A percentile compares a stretch with the other conserved stretches of the same genome.
Conservation (phyloP, 352 stramenopile genomes). For the Globisporangium recalcitrans region DNA sequence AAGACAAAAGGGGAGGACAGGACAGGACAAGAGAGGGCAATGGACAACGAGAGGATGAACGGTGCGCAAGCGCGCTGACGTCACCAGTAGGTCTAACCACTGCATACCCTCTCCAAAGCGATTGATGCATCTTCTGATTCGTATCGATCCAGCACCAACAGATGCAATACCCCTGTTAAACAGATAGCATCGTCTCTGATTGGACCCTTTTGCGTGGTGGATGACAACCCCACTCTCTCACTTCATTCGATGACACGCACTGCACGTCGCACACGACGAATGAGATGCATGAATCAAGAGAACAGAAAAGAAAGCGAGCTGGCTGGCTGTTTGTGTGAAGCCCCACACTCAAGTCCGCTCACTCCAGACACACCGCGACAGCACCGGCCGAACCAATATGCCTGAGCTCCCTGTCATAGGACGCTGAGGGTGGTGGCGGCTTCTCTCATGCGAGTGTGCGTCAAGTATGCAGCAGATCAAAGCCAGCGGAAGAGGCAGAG, state of each 20-base stretch:
- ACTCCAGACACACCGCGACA: not conserved
- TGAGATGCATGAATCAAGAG: not conserved
- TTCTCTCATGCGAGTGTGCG: not conserved
- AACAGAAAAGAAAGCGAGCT: no score
- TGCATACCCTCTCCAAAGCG: not conserved
- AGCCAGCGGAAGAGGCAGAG: no score
- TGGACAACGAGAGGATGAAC: constrained; percentile 3
- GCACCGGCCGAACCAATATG: not conserved
- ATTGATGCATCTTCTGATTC: not conserved
- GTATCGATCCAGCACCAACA: not conserved
- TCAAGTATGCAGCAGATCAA: no score
- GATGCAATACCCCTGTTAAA: constrained; percentile 4
- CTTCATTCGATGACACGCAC: constrained; percentile 5
- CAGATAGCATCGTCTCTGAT: not conserved
- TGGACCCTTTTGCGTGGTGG: constrained; percentile 2
- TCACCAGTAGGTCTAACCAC: not conserved
- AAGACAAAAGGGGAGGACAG: not conserved
- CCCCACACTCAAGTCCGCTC: not conserved
- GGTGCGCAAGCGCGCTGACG: constrained; percentile 14
- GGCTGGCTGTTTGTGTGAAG: not conserved
- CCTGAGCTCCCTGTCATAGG: not conserved
- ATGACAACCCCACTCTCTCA: not conserved
- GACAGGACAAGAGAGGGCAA: not conserved
- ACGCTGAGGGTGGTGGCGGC: not conserved
- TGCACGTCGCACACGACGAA: not conserved